Evolutionary conservation across 1,139 yeast species (phyloP), one percentile per base, ranked within the genome.

Genomic region (Candida sanyaensis): DNA sequence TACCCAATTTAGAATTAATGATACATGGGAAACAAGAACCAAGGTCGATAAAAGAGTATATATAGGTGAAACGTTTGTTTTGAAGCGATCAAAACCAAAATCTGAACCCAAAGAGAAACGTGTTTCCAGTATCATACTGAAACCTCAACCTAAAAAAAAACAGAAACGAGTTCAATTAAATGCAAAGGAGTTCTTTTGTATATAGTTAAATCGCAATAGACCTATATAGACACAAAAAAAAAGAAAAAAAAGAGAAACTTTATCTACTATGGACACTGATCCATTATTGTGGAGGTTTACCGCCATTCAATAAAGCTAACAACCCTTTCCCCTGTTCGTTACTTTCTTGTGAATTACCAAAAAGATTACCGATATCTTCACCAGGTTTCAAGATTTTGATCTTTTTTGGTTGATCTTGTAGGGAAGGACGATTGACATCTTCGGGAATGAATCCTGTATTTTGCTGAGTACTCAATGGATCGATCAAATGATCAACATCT

Each of bases 331-430:
- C 59, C 17, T 51, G 52, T 10, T 49, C 43, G 23, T 52, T 53
- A 21, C 44, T 47, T 13, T 38, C 49, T 12, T 27, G 46, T 9
- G 38, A 24, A 7, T 21, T 5, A 17, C 43, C 34, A 21, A 50
- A 41, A 27, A 58, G 37, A 21, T 53, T 59, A 13, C 51, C 49
- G 37, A 67, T 56, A 9, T 61, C 50, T 50, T 69, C 68, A 3
- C 73, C 73, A 8, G 69, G 69, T 43, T 63, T 67, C 37, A 68
- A 58, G 27, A 69, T 55, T 47, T 66, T 59, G 29, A 68, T 55
- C 23, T 50, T 48, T 30, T 43, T 47, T 9, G 50, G 45, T 38
- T 44, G 47, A 17, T 28, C 28, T 21, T 10, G 21, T n/a, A 24
- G 45, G 2, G 13, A 23, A 13, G 26, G 37, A 17, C 31, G 29